Conservation (phyloP, 1,139 yeast genomes). For the Oligophagozyma castellii region DNA sequence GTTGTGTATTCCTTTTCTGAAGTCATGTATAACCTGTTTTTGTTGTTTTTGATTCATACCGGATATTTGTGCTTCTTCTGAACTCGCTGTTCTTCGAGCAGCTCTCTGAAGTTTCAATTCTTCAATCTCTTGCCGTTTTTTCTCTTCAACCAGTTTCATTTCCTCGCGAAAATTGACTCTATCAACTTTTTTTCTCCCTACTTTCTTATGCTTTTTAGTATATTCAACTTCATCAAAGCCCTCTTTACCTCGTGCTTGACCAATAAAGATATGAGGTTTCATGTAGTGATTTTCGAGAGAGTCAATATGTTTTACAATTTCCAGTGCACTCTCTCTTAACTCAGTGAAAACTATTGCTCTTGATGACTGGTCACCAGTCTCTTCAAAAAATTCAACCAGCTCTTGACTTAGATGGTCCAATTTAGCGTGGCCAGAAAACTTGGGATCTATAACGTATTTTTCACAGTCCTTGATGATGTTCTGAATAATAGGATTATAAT, state of each 20-base stretch:
- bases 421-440: constrained; percentile 62
- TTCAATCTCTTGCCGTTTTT: constrained; percentile 18
- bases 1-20: constrained; percentile 59
- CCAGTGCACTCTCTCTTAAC: constrained; percentile 77
- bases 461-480: constrained; percentile 35
- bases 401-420: constrained; percentile 47
- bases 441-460: constrained; percentile 28
- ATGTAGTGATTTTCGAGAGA: constrained; percentile 29
- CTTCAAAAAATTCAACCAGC: constrained; percentile 39
- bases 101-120: constrained; percentile 24
- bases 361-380: constrained; percentile 34
- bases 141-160: constrained; percentile 16
- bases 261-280: constrained; percentile 80
- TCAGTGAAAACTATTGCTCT: constrained; percentile 82
- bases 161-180: constrained; percentile 24
- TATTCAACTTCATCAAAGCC: constrained; percentile 44
- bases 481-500: constrained; percentile 36
- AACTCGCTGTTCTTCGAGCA: constrained; percentile 28
- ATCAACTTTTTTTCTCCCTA: constrained; percentile 29
- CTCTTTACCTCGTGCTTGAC: constrained; percentile 56
- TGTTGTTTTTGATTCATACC: constrained; percentile 63
- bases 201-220: constrained; percentile 28
- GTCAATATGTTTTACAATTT: constrained; percentile 60
- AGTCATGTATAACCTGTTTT: constrained; percentile 56
- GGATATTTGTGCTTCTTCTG: constrained; percentile 31